Evolutionary conservation across 2,329 filamentous ascomycete genomes (phyloP), one percentile per base, ranked within the genome.

Genomic region (Blumeriella jaapii): DNA sequence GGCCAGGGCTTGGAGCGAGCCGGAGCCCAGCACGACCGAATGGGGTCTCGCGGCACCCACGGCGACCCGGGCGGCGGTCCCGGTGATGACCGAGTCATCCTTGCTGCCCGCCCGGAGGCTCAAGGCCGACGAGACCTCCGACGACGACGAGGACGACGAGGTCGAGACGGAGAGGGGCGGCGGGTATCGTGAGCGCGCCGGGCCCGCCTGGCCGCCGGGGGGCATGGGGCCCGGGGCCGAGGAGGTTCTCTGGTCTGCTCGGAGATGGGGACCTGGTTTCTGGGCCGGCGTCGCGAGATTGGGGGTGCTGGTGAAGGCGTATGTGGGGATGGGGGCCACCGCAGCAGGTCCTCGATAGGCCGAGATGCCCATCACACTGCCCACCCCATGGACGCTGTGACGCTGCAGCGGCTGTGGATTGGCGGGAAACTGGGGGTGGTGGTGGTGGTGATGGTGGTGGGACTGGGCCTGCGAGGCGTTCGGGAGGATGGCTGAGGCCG

Each of bases 251-350:
- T 64, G 64, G 44, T 78, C 72, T 44, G 67, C 61, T 36, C 68
- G 65, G 42, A 74, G 59, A 50, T 70, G 65, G 36, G 72, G 70
- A 31, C 44, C 47, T 31, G 42, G 35, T 19, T 45, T 44, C 33
- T 52, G 51, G 15, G 41, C 41, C 20, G 61, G 41, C 64, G 62
- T 70, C 41, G 71, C 68, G 48, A 83, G 59, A 44, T 67, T 76
- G 15, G 80, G 78, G n/a, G 78, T 79, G 49, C 66, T 69, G 2
- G 74, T 80, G 54, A 86, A 86, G 26, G 80, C 78, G 59, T 86
- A 87, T 6, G 81, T 80, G 54, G 84, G 79, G 42, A 83, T 73
- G 10, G 78, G 73, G 15, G 64, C 64, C 20, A 67, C 61, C 17
- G 55, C 37, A 31, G 55, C 53, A 45, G 62, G 68, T 42, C 66